Evolutionary conservation across 2,329 filamentous ascomycete species (phyloP).

Genomic region (Fusarium protoensiforme): DNA sequence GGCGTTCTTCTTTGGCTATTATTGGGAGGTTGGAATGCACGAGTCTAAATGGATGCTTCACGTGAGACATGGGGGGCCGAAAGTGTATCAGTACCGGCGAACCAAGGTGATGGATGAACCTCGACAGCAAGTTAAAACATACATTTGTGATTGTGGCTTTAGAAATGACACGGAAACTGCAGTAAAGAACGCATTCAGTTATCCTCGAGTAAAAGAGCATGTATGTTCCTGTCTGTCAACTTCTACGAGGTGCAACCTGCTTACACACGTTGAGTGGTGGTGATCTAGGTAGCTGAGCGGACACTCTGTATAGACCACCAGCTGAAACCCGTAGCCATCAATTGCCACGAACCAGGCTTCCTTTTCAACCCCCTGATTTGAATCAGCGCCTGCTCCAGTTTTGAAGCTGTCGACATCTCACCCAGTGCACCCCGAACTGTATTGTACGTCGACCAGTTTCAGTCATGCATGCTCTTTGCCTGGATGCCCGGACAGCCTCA

Average conservation of each 20-base stretch:
- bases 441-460: not conserved
- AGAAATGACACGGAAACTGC: not conserved
- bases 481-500: not conserved
- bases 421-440: not conserved
- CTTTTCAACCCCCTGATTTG: not conserved
- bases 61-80: not conserved
- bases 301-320: not conserved
- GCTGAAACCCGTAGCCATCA: not conserved
- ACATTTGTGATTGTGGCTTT: not conserved
- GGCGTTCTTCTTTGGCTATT: not conserved
- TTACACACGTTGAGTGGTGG: not conserved
- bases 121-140: not conserved
- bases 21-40: not conserved
- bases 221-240: too few relatives aligned
- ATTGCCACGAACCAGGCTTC: not conserved
- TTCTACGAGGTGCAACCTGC: not conserved
- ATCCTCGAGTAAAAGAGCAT: too few relatives aligned
- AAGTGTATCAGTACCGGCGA: not conserved
- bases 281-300: not conserved
- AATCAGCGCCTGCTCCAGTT: not conserved
- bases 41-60: not conserved
- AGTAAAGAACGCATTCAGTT: not conserved
- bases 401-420: not conserved
- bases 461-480: not conserved
- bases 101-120: too few relatives aligned